Base-by-base conservation (phyloP, 225 moss, liverwort and hornwort species). In the Physcomitrellopsis africana region DNA sequence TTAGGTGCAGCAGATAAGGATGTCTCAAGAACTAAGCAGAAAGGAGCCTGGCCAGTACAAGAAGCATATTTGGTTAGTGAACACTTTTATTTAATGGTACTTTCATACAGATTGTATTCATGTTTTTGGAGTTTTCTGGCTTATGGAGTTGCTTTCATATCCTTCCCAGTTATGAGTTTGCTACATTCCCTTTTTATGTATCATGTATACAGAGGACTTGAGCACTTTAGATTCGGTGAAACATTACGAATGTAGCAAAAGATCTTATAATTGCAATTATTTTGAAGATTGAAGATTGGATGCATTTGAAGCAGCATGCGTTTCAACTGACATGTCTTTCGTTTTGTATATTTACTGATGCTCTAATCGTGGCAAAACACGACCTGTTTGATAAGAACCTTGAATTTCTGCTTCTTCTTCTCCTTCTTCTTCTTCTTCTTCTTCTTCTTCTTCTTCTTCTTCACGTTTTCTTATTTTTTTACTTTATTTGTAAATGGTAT, bases 31-130 rank as follows among this genome's bases (percentile, higher is more conserved):
- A 72, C 73, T 17, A 90, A 83, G 81, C 87, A 84, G 65, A 91
- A 79, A 69, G 93, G 91, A 82, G 80, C 87, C 20, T 93, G 84
- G 87, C 91, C 92, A 72, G 83, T 93, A 51, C 93, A 94, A 78
- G 97, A 94, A 84, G 94, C 93, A 53, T 99, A 93, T 72, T 68
- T 93, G 92, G 96, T 97, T 7, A 90, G 91, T 51, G n/a, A 16
- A 1, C 41, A 11, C 70, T 65, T 64, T 67, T 65, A 11, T 75
- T 66, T 74, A 14, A 51, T 79, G 17, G 1, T 51, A 74, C 24
- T 55, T 66, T 6, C 65, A 18, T 49, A 0, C n/a, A 55, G 68
- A 51, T 6, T 29, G 61, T 43, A 20, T 77, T 70, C 44, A 19
- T 7, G 19, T 56, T 19, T 56, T 22, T 22, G 11, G 5, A 51